Conservation (phyloP, 2,329 filamentous ascomycete genomes). For the Trichoderma atrobrunneum region DNA sequence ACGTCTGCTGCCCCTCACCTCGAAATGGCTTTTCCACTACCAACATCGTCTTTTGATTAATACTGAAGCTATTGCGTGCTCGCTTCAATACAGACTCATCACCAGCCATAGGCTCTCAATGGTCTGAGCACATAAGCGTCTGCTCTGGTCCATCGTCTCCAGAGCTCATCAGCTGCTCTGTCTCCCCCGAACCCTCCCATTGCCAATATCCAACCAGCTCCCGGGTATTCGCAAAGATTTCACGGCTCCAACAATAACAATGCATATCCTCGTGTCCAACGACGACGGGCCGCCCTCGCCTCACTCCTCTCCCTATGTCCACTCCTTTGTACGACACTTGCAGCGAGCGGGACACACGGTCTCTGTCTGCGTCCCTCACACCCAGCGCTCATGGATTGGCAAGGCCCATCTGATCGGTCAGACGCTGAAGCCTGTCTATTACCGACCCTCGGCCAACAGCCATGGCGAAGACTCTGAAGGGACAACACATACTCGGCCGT, state of each 20-base stretch:
- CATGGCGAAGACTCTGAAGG: constrained; percentile 54
- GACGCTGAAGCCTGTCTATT: constrained; percentile 80
- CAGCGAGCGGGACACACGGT: constrained; percentile 78
- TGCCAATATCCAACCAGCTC: neutral
- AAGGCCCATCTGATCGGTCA: constrained; percentile 96
- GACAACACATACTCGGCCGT: constrained; percentile 57
- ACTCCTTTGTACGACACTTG: constrained; percentile 68
- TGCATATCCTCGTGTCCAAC: constrained; percentile 69
- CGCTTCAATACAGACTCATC: neutral
- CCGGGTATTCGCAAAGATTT: neutral
- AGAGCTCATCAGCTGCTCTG: neutral
- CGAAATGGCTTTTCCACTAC: neutral
- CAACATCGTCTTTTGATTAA: neutral
- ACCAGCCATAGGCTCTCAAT: neutral
- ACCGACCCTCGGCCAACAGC: constrained; percentile 55
- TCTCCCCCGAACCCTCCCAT: neutral
- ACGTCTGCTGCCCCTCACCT: constrained; percentile 8
- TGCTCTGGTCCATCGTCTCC: neutral
- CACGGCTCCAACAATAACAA: constrained; percentile 39
- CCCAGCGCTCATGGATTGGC: constrained; percentile 95
- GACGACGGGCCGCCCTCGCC: constrained; percentile 79
- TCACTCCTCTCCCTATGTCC: constrained; percentile 76
- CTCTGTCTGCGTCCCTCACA: constrained; percentile 85
- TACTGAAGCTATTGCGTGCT: neutral
- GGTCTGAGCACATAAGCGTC: neutral